These are phyloP conservation scores for Wickerhamiella shivajii DNA, from an alignment of 805 yeast genomes.

Conservation along the genomic window DNA sequence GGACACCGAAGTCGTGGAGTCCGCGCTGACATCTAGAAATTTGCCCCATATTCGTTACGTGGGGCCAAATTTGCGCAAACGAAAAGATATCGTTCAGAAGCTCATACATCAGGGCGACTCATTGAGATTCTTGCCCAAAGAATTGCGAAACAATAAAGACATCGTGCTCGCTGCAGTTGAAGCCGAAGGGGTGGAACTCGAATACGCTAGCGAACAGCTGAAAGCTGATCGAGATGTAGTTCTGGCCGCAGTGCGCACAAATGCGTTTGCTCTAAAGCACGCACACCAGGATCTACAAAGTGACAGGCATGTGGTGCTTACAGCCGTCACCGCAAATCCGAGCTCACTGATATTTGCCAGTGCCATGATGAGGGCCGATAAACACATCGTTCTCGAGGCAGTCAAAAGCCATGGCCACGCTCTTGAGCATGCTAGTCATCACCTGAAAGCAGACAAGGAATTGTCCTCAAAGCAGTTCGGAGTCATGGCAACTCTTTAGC, in stretches of 20 bases:
- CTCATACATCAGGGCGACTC: no score
- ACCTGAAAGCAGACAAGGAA: slow-evolving; percentile 3
- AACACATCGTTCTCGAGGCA: slow-evolving; percentile 6
- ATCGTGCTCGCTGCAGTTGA: slow-evolving; percentile 1
- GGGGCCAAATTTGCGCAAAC: no score
- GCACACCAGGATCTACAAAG: slow-evolving; percentile 1
- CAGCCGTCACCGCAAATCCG: no score
- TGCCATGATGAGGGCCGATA: no score
- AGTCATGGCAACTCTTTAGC: slow-evolving; percentile 4
- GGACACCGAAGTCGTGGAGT: no score
- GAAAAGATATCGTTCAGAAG: no score
- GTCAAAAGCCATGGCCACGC: slow-evolving; percentile 6
- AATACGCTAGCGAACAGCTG: slow-evolving; percentile 6
- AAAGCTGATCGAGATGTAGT: slow-evolving; percentile 8
- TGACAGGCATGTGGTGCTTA: slow-evolving; percentile 5
- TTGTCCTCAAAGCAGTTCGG: slow-evolving; percentile 3
- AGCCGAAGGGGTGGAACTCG: slow-evolving; percentile 3
- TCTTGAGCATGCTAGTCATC: slow-evolving; percentile 5
- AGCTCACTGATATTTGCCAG: no score
- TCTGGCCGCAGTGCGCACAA: slow-evolving; percentile 6
- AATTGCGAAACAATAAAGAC: slow-evolving; percentile 3
- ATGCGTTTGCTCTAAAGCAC: slow-evolving; percentile 2
- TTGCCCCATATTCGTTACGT: no score
- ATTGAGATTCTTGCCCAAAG: no score
- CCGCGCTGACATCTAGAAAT: no score